Conservation (phyloP, 495 filamentous ascomycete genomes). For the Hyphodiscus hymeniophilus region DNA sequence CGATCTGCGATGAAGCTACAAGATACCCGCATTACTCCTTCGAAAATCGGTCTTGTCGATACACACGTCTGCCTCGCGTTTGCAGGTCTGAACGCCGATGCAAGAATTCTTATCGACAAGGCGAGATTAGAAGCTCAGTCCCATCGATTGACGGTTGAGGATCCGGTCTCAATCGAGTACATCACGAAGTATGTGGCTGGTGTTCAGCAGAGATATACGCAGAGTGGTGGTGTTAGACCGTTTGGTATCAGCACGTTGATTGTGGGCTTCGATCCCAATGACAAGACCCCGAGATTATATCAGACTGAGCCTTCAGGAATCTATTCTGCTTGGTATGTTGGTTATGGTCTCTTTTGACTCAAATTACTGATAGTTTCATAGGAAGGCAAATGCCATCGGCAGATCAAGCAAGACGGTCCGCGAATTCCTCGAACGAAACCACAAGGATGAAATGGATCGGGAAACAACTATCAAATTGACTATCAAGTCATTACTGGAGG, state of each 20-base stretch:
- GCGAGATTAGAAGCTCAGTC: slow-evolving; percentile 94
- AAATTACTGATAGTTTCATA: slow-evolving; percentile 32
- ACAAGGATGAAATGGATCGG: slow-evolving; percentile 93
- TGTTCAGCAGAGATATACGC: slow-evolving; percentile 96
- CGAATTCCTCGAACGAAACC: slow-evolving; percentile 96
- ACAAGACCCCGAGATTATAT: slow-evolving; percentile 78
- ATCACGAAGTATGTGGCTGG: slow-evolving; percentile 97
- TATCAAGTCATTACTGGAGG: slow-evolving; percentile 94
- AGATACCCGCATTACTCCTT: slow-evolving; percentile 97
- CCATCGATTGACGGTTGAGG: slow-evolving; percentile 95
- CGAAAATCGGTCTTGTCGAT: slow-evolving; percentile 92
- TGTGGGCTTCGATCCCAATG: slow-evolving; percentile 91
- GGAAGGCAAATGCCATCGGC: slow-evolving; percentile 99
- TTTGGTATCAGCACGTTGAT: slow-evolving; percentile 98
- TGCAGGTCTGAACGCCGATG: slow-evolving; percentile 93
- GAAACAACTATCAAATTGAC: slow-evolving; percentile 95
- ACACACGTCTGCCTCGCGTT: slow-evolving; percentile 95
- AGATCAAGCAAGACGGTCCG: slow-evolving; percentile 97
- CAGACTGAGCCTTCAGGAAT: slow-evolving; percentile 98
- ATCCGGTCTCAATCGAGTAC: slow-evolving; percentile 96
- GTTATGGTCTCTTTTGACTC: too few species aligned
- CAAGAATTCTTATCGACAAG: slow-evolving; percentile 94
- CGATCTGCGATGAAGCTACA: slow-evolving; percentile 98
- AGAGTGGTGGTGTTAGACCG: slow-evolving; percentile 92
- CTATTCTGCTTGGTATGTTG: slow-evolving; percentile 85